A percentile compares a stretch with the other conserved stretches of the same genome.
These are phyloP conservation scores for Solanum lycopersicoides DNA, from an alignment of 257 asterid species.

Conservation along the genomic window DNA sequence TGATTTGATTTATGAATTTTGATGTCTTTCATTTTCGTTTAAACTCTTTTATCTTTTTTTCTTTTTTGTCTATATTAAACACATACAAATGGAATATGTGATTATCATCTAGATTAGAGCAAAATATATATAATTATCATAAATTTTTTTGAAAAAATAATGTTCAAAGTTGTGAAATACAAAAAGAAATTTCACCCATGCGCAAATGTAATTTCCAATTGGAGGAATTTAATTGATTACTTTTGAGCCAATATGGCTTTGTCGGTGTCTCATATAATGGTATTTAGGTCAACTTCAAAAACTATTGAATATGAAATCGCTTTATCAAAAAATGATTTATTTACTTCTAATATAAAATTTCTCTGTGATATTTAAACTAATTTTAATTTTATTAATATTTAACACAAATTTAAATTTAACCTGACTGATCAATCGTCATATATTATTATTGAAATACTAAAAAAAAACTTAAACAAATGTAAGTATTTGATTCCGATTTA, in stretches of 20 bases:
- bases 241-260: neutral
- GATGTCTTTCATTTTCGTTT: neutral
- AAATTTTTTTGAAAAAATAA: no score
- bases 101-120: neutral
- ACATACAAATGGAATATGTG: neutral
- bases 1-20: no score
- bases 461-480: neutral
- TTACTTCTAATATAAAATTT: neutral
- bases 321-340: neutral
- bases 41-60: neutral
- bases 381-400: neutral
- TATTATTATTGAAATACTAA: no score
- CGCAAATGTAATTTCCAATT: neutral
- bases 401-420: no score
- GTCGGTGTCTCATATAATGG: no score
- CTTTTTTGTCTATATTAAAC: neutral
- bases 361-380: no score
- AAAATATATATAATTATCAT: neutral
- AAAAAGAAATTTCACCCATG: neutral
- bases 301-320: fast-evolving
- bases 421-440: neutral
- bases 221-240: neutral
- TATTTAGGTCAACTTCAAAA: neutral
- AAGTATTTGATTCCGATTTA: neutral
- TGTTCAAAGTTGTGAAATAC: neutral